phyloP scores from a whole-genome alignment of 2,329 filamentous ascomycete genomes.

The Thelonectria olida region DNA sequence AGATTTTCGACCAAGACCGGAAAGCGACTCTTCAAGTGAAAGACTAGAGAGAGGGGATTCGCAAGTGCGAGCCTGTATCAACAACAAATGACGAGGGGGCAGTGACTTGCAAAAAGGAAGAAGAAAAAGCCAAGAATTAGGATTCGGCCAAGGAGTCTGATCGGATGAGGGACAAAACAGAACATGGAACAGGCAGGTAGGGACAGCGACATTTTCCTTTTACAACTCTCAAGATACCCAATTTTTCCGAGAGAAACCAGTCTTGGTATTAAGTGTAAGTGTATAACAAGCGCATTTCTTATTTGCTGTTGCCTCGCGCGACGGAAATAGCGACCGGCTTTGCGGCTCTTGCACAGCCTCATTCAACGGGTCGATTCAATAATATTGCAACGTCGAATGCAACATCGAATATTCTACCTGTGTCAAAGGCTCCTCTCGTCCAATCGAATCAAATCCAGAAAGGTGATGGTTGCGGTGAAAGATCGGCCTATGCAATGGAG shows the following conservation, averaged over 20 bases:
- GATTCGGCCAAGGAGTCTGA: neutral
- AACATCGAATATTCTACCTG: neutral
- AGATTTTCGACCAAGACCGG: constrained; percentile 65
- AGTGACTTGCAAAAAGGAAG: too few species aligned
- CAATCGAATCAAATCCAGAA: neutral
- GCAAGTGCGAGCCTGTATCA: neutral
- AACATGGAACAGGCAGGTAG: constrained; percentile 7
- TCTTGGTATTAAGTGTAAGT: neutral
- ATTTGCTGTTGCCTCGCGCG: neutral
- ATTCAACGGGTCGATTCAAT: neutral
- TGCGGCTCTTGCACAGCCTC: constrained; percentile 8
- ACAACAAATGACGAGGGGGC: neutral
- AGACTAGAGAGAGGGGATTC: neutral
- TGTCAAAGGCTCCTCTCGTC: neutral
- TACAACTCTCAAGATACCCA: constrained; percentile 20
- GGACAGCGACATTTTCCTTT: constrained; percentile 13
- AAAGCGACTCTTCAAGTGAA: constrained; percentile 62
- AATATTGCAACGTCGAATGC: constrained; percentile 3
- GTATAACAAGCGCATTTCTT: neutral
- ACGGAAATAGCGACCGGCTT: neutral
- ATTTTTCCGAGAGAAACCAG: neutral
- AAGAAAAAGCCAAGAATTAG: too few species aligned
- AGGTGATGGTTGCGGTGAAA: neutral
- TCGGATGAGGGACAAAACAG: neutral
- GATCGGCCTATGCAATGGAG: neutral